Evolutionary conservation across 129 eudicot genomes (phyloP).

Genomic region (Artemisia tridentata): DNA sequence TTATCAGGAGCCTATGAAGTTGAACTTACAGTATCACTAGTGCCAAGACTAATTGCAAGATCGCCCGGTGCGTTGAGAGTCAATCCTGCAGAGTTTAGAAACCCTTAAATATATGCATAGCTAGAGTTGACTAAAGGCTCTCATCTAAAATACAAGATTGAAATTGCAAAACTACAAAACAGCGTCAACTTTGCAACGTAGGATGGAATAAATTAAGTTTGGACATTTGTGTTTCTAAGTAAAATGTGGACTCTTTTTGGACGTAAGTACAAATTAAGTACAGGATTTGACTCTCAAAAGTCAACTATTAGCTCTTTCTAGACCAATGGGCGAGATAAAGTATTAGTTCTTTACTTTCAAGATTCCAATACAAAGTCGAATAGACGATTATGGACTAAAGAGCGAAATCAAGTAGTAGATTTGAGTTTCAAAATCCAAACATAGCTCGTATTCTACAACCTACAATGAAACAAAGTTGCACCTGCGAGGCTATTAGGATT

Average conservation of each 20-base stretch:
- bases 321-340: not conserved
- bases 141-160: not conserved
- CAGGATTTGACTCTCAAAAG: not conserved
- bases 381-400: not conserved
- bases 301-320: not conserved
- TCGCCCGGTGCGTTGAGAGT: constrained; percentile 81
- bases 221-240: not conserved
- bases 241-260: not conserved
- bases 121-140: not conserved
- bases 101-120: not conserved
- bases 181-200: not conserved
- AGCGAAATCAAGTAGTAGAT: not conserved
- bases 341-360: not conserved
- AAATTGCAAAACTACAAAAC: not conserved
- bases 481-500: constrained; percentile 86
- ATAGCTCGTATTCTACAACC: not conserved
- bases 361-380: too few relatives aligned
- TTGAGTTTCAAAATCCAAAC: not conserved
- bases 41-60: constrained; percentile 84
- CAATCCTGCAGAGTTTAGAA: constrained; percentile 46
- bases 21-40: constrained; percentile 76
- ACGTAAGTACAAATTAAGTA: not conserved
- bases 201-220: not conserved
- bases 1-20: not conserved
- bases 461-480: constrained; percentile 4